These are phyloP conservation scores for Colletotrichum sp. DNA, from an alignment of 2,329 filamentous ascomycete genomes.

Conservation along the genomic window DNA sequence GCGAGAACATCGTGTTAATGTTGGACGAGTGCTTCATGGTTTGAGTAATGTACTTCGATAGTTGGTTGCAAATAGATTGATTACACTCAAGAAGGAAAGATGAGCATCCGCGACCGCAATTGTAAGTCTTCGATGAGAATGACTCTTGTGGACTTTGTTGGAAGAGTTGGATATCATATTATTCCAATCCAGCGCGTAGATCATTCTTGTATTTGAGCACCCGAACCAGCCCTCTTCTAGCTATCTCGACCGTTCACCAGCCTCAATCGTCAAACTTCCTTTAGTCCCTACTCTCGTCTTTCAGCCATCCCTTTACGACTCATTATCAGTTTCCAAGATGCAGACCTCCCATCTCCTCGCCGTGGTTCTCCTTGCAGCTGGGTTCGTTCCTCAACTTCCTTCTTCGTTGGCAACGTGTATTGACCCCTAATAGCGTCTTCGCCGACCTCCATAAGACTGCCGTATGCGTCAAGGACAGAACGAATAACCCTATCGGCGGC, in stretches of 20 bases:
- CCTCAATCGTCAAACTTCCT: neutral
- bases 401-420: neutral
- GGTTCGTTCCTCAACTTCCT: neutral
- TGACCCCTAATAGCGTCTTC: neutral
- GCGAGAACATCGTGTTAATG: neutral
- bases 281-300: neutral
- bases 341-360: neutral
- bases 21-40: neutral
- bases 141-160: neutral
- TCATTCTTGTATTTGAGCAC: neutral
- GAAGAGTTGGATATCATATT: neutral
- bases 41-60: neutral
- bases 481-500: neutral
- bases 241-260: neutral
- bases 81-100: neutral
- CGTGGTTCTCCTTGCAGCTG: neutral
- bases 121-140: too few relatives aligned
- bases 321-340: neutral
- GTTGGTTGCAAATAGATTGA: neutral
- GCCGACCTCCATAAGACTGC: neutral
- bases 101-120: neutral
- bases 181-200: too few relatives aligned
- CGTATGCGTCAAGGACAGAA: neutral
- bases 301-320: rapidly evolving
- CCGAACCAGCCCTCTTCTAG: neutral